These are phyloP conservation scores for Adansonia digitata DNA, from an alignment of 345 rosid genomes.

Conservation along the genomic window DNA sequence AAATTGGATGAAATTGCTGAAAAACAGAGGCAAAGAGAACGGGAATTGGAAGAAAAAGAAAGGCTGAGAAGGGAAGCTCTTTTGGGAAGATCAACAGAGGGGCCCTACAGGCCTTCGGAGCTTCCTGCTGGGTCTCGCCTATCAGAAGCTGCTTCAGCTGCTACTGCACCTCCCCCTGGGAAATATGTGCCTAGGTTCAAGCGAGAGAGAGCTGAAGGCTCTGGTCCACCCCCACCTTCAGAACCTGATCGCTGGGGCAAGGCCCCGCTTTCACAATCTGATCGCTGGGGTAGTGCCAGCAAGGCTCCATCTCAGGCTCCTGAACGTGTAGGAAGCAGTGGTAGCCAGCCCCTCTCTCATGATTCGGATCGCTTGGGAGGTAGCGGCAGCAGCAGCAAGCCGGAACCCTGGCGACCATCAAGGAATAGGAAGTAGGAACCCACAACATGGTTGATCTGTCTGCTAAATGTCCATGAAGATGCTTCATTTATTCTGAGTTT, in stretches of 20 bases:
- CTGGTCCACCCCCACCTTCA: conserved; percentile 28
- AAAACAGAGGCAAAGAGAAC: not conserved
- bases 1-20: not conserved
- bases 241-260: conserved; percentile 41
- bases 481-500: too few species aligned
- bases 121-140: not conserved
- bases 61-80: not conserved
- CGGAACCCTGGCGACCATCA: conserved; percentile 19
- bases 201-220: conserved; percentile 32
- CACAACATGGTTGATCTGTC: not conserved
- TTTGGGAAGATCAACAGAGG: not conserved
- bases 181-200: conserved; percentile 65
- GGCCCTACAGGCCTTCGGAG: not conserved
- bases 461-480: too few species aligned
- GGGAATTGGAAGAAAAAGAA: not conserved
- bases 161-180: conserved; percentile 28
- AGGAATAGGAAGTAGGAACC: conserved; percentile 12
- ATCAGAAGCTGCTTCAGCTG: not conserved
- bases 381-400: not conserved
- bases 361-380: not conserved
- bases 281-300: conserved; percentile 35
- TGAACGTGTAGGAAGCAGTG: not conserved
- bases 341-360: not conserved
- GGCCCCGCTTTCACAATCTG: conserved; percentile 35
- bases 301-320: not conserved